These are phyloP conservation scores for Hanseniaspora vineae DNA, from an alignment of 805 yeast species.

Conservation along the genomic window DNA sequence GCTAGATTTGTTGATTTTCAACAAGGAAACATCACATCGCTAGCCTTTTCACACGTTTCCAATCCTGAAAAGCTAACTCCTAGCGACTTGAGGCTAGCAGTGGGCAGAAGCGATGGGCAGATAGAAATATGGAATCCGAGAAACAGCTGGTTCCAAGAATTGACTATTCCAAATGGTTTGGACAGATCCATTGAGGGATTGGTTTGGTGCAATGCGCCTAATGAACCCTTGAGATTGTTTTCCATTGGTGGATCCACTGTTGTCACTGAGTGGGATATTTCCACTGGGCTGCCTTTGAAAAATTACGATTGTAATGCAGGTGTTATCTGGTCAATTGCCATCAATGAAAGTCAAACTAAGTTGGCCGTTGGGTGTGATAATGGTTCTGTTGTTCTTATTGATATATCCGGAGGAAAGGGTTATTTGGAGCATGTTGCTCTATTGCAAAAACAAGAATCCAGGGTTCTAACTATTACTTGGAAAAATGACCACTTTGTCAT, in stretches of 20 bases:
- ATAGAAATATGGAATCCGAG: slow-evolving; percentile 56
- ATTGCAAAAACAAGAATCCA: slow-evolving; percentile 68
- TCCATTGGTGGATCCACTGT: slow-evolving; percentile 90
- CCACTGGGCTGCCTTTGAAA: slow-evolving; percentile 54
- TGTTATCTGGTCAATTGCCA: slow-evolving; percentile 78
- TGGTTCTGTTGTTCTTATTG: slow-evolving; percentile 75
- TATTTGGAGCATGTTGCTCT: slow-evolving; percentile 61
- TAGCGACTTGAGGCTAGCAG: slow-evolving; percentile 59
- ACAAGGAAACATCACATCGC: slow-evolving; percentile 72
- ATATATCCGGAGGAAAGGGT: slow-evolving; percentile 81
- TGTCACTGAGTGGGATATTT: slow-evolving; percentile 84
- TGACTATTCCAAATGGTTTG: slow-evolving; percentile 58
- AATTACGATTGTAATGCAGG: slow-evolving; percentile 83
- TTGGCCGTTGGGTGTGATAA: slow-evolving; percentile 92
- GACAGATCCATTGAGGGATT: slow-evolving; percentile 84
- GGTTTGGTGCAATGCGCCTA: slow-evolving; percentile 52
- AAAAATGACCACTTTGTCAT: slow-evolving; percentile 45
- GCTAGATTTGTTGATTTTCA: slow-evolving; percentile 83
- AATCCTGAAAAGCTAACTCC: slow-evolving; percentile 32
- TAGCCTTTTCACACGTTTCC: slow-evolving; percentile 61
- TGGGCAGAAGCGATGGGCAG: slow-evolving; percentile 89
- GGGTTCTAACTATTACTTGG: slow-evolving; percentile 64
- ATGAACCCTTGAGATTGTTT: slow-evolving; percentile 56
- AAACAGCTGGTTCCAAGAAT: slow-evolving; percentile 70
- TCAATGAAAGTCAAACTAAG: slow-evolving; percentile 44